Base-by-base conservation (phyloP, 305 asterid genomes). In the Fraxinus baroniana region DNA sequence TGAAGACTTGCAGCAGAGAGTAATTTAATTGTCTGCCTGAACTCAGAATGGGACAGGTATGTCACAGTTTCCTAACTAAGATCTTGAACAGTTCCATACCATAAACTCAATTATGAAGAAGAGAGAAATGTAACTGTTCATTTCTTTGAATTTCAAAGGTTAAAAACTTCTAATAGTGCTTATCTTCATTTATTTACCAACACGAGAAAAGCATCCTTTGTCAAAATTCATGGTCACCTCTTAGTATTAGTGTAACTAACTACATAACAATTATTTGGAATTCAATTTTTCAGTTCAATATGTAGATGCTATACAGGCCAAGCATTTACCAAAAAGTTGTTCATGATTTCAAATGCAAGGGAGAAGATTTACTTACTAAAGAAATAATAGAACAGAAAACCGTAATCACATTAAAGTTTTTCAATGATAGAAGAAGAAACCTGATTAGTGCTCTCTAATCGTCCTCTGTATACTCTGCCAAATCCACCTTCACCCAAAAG, bases 401-500 rank as follows among this genome's bases (percentile, higher is more conserved):
- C 74, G 28, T 28, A 68, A 68, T 10, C 36, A 70, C 39, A 30
- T 70, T 70, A 39, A 70, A 3, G 30, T 13, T 70, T 70, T 70
- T 70, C 22, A 15, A 28, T 4, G 74, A 68, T 10, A 70, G 41
- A 28, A 30, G 75, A 75, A 82, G 87, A 30, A 12, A 88, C 91
- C 89, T 86, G 81, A 87, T 81, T 71, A 6, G 91, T 83, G 79
- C 76, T 85, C 68, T 5, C 80, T 79, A 86, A 35, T 55, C 44
- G 76, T 33, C 91, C 89, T 86, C 85, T 86, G 52, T 83, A 82
- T 46, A 88, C 91, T 86, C 84, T 83, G 52, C 91, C 91, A 83
- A 88, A 88, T 26, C 91, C 89, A 49, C 91, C 91, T 78, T 88
- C 89, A 9, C 91, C 91, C 75, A 88, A 74, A 80, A 85, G 84